Evolutionary conservation across 176 grass and related monocot genomes (phyloP).

Genomic region (Luzula sylvatica): DNA sequence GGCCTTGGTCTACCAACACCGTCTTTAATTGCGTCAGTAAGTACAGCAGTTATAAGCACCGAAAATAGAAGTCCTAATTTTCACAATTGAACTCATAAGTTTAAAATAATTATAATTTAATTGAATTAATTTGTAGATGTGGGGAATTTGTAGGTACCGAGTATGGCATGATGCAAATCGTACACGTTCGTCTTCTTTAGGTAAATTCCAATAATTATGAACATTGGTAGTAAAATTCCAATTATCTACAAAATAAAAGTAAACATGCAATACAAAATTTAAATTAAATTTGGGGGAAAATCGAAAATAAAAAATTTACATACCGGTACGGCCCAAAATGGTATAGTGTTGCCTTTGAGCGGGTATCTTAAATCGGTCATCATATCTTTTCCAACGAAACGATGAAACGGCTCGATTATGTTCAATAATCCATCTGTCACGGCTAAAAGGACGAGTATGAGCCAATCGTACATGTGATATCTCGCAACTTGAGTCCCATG

Average conservation of each 20-base stretch:
- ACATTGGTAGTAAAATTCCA: conserved; percentile 53
- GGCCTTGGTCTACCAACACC: conserved; percentile 80
- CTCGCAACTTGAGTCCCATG: conserved; percentile 60
- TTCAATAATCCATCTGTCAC: conserved; percentile 56
- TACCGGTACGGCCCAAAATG: conserved; percentile 82
- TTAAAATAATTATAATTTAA: background rate
- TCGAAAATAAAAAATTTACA: background rate
- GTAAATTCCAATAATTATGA: conserved; percentile 67
- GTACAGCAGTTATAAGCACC: conserved; percentile 85
- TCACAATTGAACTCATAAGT: background rate
- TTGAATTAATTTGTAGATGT: background rate
- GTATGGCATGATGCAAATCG: conserved; percentile 91
- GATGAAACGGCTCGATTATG: conserved; percentile 68
- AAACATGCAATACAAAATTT: background rate
- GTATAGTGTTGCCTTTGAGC: conserved; percentile 62
- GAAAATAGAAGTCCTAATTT: conserved; percentile 79
- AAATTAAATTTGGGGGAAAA: conserved; percentile 14
- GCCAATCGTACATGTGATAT: conserved; percentile 77
- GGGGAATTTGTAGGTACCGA: conserved; percentile 37
- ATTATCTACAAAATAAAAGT: conserved; percentile 51
- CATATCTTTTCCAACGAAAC: conserved; percentile 81
- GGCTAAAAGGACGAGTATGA: conserved; percentile 61
- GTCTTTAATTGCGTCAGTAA: conserved; percentile 98
- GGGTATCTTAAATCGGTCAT: conserved; percentile 80
- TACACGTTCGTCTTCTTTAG: conserved; percentile 81